Evolutionary conservation across 106 monocot species (phyloP), one percentile per base, ranked within the genome.

Genomic region (Allium fistulosum): DNA sequence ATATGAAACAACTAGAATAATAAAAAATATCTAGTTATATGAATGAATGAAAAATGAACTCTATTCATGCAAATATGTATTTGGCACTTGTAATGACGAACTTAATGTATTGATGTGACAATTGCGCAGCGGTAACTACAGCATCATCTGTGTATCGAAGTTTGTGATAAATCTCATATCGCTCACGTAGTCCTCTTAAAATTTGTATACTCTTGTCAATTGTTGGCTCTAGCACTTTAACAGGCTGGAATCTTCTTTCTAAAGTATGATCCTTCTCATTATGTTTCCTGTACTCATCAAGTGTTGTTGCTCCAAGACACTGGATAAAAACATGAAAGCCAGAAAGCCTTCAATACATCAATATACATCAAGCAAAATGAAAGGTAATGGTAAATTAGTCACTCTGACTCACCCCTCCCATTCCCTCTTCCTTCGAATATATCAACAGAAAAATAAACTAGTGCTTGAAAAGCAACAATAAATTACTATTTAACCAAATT

Each of bases 231-330:
- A 68, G 75, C 2, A 75, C 75, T 75, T 62, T 69, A 53, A 75
- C 75, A 46, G 75, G 75, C 47, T 75, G 68, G 55, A 75, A 75
- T 60, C 75, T 57, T 17, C 75, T 75, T 75, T 75, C 75, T 51
- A 75, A 17, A 46, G 75, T 68, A 12, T 67, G 75, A 14, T 75
- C 75, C 62, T 75, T 75, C 68, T 75, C 75, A 53, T 69, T 69
- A 46, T 75, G 75, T 37, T 75, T 75, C 49, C 68, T 60, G 58
- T 75, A 75, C n/a, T 75, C 75, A 69, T 75, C 75, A 22, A 75
- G 75, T 3, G 75, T 75, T 22, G 75, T 75, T 9, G 75, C 75
- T 69, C 75, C 75, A 69, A 75, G 67, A 62, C 75, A 75, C 75
- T 75, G 28, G 48, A 37, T 5, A 37, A 37, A 37, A 37, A 37